Evolutionary conservation across 2,329 filamentous ascomycete species (phyloP).

Genomic region (Pseudocercospora cruenta): DNA sequence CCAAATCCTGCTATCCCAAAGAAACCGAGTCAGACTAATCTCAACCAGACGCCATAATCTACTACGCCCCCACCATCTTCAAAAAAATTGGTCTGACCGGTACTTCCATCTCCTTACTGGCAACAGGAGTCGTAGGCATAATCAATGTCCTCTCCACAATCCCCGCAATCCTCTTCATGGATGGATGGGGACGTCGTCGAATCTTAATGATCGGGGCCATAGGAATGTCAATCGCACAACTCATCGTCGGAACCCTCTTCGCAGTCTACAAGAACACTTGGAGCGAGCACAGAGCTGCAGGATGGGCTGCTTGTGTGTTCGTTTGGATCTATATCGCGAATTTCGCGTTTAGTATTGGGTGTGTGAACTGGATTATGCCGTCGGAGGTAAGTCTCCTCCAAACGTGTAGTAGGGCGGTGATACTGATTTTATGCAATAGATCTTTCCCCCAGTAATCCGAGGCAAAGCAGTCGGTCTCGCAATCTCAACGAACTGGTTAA

Average conservation of each 20-base stretch:
- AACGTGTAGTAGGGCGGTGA: too few relatives aligned
- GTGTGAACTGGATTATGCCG: conserved; percentile 2
- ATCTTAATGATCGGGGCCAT: conserved; percentile 65
- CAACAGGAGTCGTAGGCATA: conserved; percentile 70
- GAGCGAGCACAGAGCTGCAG: neutral
- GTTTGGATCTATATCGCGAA: conserved; percentile 10
- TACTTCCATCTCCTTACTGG: conserved; percentile 59
- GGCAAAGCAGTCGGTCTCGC: conserved; percentile 4
- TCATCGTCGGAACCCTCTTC: conserved; percentile 4
- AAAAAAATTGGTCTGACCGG: conserved; percentile 47
- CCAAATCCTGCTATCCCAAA: neutral
- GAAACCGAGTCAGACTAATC: conserved; percentile 12
- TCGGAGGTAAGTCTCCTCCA: neutral
- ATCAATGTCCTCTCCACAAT: conserved; percentile 69
- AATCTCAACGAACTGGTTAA: neutral
- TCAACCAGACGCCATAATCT: conserved; percentile 34
- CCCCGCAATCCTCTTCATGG: conserved; percentile 66
- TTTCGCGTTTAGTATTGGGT: conserved; percentile 7
- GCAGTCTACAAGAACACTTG: neutral
- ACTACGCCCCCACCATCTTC: conserved; percentile 45
- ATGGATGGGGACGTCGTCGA: conserved; percentile 64
- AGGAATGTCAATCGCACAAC: conserved; percentile 42
- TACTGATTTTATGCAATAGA: neutral
- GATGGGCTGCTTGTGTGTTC: conserved; percentile 4
- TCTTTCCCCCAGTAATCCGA: conserved; percentile 4